Base-by-base conservation (phyloP, 208 protist species). In the Trypanosoma caninum region DNA sequence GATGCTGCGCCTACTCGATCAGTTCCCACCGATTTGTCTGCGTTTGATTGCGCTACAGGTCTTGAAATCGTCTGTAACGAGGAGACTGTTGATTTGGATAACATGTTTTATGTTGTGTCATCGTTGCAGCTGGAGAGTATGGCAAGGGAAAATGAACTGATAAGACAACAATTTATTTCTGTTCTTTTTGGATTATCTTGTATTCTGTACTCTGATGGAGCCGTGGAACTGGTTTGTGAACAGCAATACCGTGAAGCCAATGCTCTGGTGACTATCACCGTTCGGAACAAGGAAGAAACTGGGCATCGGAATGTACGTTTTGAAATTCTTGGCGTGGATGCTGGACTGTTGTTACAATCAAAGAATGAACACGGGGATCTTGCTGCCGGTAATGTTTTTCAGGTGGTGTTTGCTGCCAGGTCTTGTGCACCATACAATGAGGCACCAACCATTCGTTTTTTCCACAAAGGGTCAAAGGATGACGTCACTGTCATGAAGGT, bases 401-500 rank as follows among this genome's bases (percentile, higher is more conserved):
- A 20, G 9, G 65, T 88, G 18, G 84, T 90, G n/a, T 79, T 91
- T 65, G 82, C 78, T 20, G 80, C 72, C 5, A 82, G 87, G 59
- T 86, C 69, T 10, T 63, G 75, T 25, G 66, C 78, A 18, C 77
- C 87, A 28, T 94, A 87, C 41, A 42, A 46, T 11, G 52, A 72
- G 25, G 59, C 78, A n/a, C 87, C 87, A 14, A 80, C 67, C n/a
- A 47, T 90, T 41, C 77, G 76, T 20, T 54, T 94, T 33, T 68
- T 55, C 48, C 89, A 91, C 72, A 76, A 27, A 14, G 27, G 34
- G 34, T 10, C 40, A 14, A 28, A 20, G 10, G 65, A 55, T 16
- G 28, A 56, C 13, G 44, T 33, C 2, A n/a, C 46, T 14, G 45
- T 62, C 52, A 72, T 76, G 13, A 74, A 84, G 47, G 55, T 80